A percentile compares a stretch with the other conserved stretches of the same genome.
These are phyloP conservation scores for Pseudodiploospora longispora DNA, from an alignment of 2,329 filamentous ascomycete genomes.

Conservation along the genomic window DNA sequence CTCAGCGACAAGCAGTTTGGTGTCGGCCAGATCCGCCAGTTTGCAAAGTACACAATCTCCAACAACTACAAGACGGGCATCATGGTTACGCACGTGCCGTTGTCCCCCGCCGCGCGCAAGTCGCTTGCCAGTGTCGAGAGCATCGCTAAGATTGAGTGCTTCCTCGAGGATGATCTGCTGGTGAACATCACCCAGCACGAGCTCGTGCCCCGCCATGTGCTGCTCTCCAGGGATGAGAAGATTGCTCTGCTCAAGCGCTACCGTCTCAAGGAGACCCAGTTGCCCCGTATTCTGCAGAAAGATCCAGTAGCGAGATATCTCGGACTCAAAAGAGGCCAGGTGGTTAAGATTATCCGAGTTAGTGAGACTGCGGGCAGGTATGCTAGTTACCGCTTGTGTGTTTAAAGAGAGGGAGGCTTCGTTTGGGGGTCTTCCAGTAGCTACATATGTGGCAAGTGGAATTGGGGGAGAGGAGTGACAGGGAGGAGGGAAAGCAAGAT, in stretches of 20 bases:
- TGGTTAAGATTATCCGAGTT: slow-evolving; percentile 96
- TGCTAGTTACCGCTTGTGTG: slow-evolving; percentile 78
- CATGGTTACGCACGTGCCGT: slow-evolving; percentile 73
- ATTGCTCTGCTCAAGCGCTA: slow-evolving; percentile 76
- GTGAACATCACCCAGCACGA: slow-evolving; percentile 99
- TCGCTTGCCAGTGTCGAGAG: slow-evolving; percentile 70
- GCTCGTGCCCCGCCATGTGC: slow-evolving; percentile 85
- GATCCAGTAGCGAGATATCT: slow-evolving; percentile 92
- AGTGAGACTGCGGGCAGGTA: slow-evolving; percentile 94
- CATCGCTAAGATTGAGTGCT: slow-evolving; percentile 80
- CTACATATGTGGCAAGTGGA: background rate
- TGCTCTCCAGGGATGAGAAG: slow-evolving; percentile 89
- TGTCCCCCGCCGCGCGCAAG: slow-evolving; percentile 82
- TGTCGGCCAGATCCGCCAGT: slow-evolving; percentile 84
- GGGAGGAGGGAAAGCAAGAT: background rate
- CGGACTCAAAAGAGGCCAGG: slow-evolving; percentile 81
- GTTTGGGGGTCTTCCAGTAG: background rate
- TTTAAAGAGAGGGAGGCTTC: slow-evolving; percentile 29
- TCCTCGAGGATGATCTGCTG: slow-evolving; percentile 88
- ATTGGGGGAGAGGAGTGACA: background rate
- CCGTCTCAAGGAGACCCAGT: slow-evolving; percentile 92
- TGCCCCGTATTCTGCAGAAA: slow-evolving; percentile 82
- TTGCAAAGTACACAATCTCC: slow-evolving; percentile 72
- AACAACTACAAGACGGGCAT: slow-evolving; percentile 85
- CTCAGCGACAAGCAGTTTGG: slow-evolving; percentile 71